These are phyloP conservation scores for Zalerion maritima DNA, from an alignment of 495 filamentous ascomycete species.

Conservation along the genomic window DNA sequence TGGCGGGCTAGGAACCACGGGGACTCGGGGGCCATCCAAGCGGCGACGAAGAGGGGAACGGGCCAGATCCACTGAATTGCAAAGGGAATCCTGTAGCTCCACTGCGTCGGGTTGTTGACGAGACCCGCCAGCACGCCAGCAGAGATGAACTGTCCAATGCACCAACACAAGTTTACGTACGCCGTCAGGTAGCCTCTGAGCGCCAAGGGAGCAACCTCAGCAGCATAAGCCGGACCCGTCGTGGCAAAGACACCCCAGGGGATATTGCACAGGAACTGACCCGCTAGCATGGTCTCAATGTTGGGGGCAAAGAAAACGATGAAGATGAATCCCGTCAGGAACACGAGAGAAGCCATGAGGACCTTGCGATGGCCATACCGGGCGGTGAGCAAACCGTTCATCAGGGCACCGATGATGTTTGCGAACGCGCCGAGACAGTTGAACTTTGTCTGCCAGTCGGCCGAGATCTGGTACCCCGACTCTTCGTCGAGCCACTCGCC, in stretches of 20 bases:
- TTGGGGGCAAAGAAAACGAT: slow-evolving; percentile 44
- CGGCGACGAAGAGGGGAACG: slow-evolving; percentile 23
- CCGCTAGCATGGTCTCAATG: slow-evolving; percentile 41
- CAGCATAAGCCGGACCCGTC: slow-evolving; percentile 28
- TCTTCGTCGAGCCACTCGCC: slow-evolving; percentile 24
- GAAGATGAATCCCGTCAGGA: slow-evolving; percentile 35
- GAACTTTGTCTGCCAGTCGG: slow-evolving; percentile 38
- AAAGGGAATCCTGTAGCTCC: slow-evolving; percentile 43
- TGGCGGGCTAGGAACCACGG: slow-evolving; percentile 40
- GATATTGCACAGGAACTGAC: slow-evolving; percentile 52
- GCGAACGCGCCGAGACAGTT: no score
- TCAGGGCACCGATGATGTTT: slow-evolving; percentile 29
- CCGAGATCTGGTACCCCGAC: slow-evolving; percentile 41
- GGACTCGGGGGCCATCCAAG: slow-evolving; percentile 29
- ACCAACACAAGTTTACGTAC: slow-evolving; percentile 58
- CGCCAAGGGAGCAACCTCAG: slow-evolving; percentile 46
- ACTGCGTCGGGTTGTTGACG: slow-evolving; percentile 19
- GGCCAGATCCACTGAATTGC: slow-evolving; percentile 44
- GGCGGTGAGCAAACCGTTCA: slow-evolving; percentile 34
- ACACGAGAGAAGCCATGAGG: slow-evolving; percentile 24
- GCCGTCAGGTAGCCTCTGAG: slow-evolving; percentile 47
- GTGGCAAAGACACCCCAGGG: slow-evolving; percentile 45
- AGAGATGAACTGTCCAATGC: slow-evolving; percentile 38
- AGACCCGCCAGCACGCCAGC: slow-evolving; percentile 32
- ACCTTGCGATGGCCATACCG: slow-evolving; percentile 30